Evolutionary conservation across 306 rosid species (phyloP), one percentile per base, ranked within the genome.

Genomic region (Albizia julibrissin): DNA sequence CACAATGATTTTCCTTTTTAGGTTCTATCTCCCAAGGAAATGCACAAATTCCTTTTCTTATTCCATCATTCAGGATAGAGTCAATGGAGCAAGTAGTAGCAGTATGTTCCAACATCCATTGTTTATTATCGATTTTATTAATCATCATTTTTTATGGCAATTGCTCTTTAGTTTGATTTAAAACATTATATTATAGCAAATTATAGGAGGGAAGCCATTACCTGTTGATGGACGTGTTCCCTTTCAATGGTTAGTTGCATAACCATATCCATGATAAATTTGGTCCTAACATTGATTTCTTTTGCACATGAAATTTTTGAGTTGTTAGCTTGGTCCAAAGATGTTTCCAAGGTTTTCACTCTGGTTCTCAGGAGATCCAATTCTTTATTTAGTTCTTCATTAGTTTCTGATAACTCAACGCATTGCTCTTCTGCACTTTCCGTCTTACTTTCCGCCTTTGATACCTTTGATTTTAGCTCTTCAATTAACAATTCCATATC

Each of bases 401-500:
- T 93, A 34, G 87, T 84, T 87, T 93, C 92, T 46, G 97, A 93
- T 49, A 95, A 74, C 54, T 70, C 56, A 62, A 81, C 78, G 78
- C 91, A 92, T 79, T 81, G 87, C 87, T 93, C 95, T 82, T 92
- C 92, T 3, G 85, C 87, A 74, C 31, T 86, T 47, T 95, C 98
- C 6, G 85, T 85, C 84, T 84, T 91, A 87, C 79, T 86, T 82
- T 95, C 99, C 12, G 97, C 92, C 81, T 86, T 91, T 37, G 94
- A 83, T 80, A 90, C 94, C 88, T 96, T 93, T 29, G 99, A 96
- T 85, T 91, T 93, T 27, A 96, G 91, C 77, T 96, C 99, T 86
- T 96, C 99, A 66, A 96, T 96, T 61, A 96, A 82, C 73, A 91
- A 92, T 85, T 96, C 99, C 99, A 93, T 96, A 80, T 96, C 99